Evolutionary conservation across 1,284 basidiomycete species (phyloP).

Genomic region (Fomitopsis pinicola): DNA sequence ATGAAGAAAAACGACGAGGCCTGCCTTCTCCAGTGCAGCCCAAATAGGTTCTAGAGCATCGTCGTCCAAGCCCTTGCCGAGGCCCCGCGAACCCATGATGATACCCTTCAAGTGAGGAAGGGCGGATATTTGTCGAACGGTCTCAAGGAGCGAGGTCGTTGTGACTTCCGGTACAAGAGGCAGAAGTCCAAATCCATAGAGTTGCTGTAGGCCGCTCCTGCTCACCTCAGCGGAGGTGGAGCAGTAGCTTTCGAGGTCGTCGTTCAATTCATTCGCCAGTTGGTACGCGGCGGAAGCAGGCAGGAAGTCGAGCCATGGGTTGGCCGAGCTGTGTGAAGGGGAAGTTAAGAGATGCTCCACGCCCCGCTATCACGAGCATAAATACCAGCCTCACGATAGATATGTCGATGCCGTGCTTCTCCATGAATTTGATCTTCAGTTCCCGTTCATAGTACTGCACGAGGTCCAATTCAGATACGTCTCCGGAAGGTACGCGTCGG

Average conservation of each 20-base stretch:
- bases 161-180: constrained; percentile 70
- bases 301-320: constrained; percentile 87
- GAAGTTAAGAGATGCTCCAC: constrained; percentile 1
- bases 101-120: constrained; percentile 72
- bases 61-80: constrained; percentile 81
- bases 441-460: constrained; percentile 75
- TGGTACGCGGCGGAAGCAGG: constrained; percentile 59
- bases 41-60: constrained; percentile 72
- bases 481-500: background rate
- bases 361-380: background rate
- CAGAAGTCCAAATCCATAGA: constrained; percentile 83
- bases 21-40: constrained; percentile 62
- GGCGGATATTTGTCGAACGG: constrained; percentile 59
- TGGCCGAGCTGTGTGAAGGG: constrained; percentile 54
- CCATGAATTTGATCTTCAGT: constrained; percentile 77
- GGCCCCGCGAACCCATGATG: constrained; percentile 76
- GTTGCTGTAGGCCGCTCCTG: constrained; percentile 42
- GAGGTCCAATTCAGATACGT: constrained; percentile 15
- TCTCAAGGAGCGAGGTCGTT: constrained; percentile 50
- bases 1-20: constrained; percentile 75
- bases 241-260: constrained; percentile 76
- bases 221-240: constrained; percentile 47
- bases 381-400: constrained; percentile 56
- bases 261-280: constrained; percentile 67
- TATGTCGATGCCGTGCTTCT: constrained; percentile 68